Evolutionary conservation across 164 flowering plant species (phyloP), one percentile per base, ranked within the genome.

Genomic region (Kalanchoe fedtschenkoi): DNA sequence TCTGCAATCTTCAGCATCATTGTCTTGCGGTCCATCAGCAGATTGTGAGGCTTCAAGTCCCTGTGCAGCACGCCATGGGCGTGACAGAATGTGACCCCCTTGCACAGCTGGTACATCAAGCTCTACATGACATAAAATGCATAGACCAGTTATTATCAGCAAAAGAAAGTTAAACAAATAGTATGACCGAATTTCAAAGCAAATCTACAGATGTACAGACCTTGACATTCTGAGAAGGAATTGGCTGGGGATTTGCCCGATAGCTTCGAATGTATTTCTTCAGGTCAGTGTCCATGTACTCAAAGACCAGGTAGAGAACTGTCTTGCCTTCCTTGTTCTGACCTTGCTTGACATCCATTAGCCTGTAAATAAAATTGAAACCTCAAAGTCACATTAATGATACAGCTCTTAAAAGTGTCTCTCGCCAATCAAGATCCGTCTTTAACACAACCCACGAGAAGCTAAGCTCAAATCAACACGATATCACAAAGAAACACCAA

Each of bases 11-110:
- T 92, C 47, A 92, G 98, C 73, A 51, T 66, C 80, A 72, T 69
- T 1, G 90, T 82, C 74, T 82, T 85, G 24, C 75, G 80, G 71
- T 88, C 97, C 97, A 93, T 86, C 70, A 93, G 68, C 19, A 93
- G 92, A 74, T 90, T 93, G 74, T 93, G 97, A 55, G 98, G 98
- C 72, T 93, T 93, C 47, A 93, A 83, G 71, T 90, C 98, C 81
- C 98, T 83, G 76, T 92, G 96, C 17, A 89, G 55, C 34, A 92
- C 85, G n/a, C 97, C 98, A 74, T 85, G 91, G 16, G 91, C 89
- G 71, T 93, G 97, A 72, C 96, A 88, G 72, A 86, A 83, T 34
- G 93, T 89, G 34, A 93, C 89, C 28, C 97, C 98, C 62, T 89
- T 86, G 82, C 98, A 93, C 6, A 93, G 86, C 75, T 93, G 98